A percentile compares a stretch with the other conserved stretches of the same genome.
Evolutionary conservation across 148 eudicot genomes (phyloP).

Genomic region (Dianthus caryophyllus): DNA sequence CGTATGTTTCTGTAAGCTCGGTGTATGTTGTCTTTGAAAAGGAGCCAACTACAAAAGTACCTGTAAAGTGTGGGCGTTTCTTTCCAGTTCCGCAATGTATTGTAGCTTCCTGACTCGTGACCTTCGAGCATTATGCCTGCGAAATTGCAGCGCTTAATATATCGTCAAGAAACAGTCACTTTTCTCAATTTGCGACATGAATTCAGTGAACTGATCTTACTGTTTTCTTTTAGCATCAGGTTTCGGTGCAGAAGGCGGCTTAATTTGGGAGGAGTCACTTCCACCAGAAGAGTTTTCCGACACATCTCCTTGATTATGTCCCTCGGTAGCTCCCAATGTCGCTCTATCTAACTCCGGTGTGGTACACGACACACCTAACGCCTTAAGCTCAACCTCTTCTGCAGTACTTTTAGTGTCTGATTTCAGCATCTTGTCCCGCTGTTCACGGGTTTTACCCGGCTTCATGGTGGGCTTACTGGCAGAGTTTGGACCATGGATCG

Average conservation of each 20-base stretch:
- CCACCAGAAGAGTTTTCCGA: conserved; percentile 32
- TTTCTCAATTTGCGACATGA: no score
- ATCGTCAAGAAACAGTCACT: no score
- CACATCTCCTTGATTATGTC: conserved; percentile 30
- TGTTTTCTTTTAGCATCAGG: conserved; percentile 65
- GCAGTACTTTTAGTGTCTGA: conserved; percentile 7
- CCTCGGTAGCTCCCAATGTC: conserved; percentile 19
- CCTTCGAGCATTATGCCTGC: conserved; percentile 74
- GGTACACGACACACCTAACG: conserved; percentile 22
- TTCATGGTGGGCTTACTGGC: conserved; percentile 20
- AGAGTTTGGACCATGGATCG: conserved; percentile 13
- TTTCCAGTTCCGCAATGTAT: conserved; percentile 70
- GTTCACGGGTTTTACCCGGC: conserved; percentile 15
- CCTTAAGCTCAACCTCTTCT: conserved; percentile 26
- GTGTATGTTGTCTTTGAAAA: background rate
- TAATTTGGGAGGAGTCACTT: conserved; percentile 28
- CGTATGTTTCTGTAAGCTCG: background rate
- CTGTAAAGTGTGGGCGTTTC: conserved; percentile 58
- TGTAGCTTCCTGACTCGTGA: conserved; percentile 78
- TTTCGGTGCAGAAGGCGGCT: conserved; percentile 42
- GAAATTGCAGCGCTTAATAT: background rate
- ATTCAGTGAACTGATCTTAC: conserved; percentile 33
- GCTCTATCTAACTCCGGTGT: conserved; percentile 29
- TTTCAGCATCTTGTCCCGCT: conserved; percentile 19
- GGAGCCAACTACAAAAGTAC: conserved; percentile 20